A percentile compares a stretch with the other conserved stretches of the same genome.
These are phyloP conservation scores for Hanseniaspora occidentalis DNA, from an alignment of 805 yeast species.

Conservation along the genomic window DNA sequence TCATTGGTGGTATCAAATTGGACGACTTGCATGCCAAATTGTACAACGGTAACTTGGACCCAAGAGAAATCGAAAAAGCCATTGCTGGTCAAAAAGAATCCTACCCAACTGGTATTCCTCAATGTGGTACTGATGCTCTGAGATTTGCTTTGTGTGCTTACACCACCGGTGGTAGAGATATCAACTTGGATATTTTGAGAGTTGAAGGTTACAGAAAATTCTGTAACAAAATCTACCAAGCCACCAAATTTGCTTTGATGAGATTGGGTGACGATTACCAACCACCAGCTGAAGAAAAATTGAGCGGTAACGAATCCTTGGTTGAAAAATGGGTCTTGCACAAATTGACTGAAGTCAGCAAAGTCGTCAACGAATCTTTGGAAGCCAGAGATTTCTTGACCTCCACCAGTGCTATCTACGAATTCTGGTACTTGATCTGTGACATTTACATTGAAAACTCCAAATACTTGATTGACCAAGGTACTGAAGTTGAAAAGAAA, in stretches of 20 bases:
- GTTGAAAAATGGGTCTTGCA: slow-evolving; percentile 97
- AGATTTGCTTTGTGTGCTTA: slow-evolving; percentile 97
- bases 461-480: slow-evolving; percentile 83
- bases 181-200: slow-evolving; percentile 88
- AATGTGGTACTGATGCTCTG: slow-evolving; percentile 98
- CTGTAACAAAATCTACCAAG: slow-evolving; percentile 98
- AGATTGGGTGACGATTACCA: slow-evolving; percentile 79
- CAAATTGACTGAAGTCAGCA: slow-evolving; percentile 61
- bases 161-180: slow-evolving; percentile 97
- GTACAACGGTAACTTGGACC: slow-evolving; percentile 72
- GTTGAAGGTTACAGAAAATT: slow-evolving; percentile 98
- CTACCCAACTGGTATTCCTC: slow-evolving; percentile 95
- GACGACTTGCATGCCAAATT: slow-evolving; percentile 71
- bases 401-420: slow-evolving; percentile 77
- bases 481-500: slow-evolving; percentile 68
- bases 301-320: slow-evolving; percentile 71
- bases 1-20: slow-evolving; percentile 75
- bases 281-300: slow-evolving; percentile 56
- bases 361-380: slow-evolving; percentile 48
- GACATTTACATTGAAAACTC: slow-evolving; percentile 98
- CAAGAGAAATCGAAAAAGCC: slow-evolving; percentile 78
- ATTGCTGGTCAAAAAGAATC: slow-evolving; percentile 76
- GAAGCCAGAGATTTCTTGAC: slow-evolving; percentile 84
- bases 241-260: slow-evolving; percentile 91
- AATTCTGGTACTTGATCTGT: slow-evolving; percentile 92